Evolutionary conservation across 2,329 filamentous ascomycete genomes (phyloP).

Genomic region (Paecilomyces variotii): DNA sequence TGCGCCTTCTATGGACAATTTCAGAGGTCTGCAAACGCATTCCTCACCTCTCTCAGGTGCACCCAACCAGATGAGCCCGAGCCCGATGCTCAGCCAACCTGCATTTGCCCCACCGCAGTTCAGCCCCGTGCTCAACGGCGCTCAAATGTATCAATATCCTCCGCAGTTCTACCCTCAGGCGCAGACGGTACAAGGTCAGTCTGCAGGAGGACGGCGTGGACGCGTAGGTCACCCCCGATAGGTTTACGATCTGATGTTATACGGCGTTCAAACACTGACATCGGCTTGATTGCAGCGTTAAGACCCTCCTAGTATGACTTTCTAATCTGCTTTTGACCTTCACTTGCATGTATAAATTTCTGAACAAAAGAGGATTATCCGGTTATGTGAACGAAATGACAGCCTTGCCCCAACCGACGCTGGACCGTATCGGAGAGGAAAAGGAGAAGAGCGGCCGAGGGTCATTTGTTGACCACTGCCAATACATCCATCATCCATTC

Average conservation of each 20-base stretch:
- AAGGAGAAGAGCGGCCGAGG: conserved; percentile 11
- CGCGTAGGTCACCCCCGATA: conserved; percentile 37
- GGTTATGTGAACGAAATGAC: conserved; percentile 25
- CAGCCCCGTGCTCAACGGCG: conserved; percentile 35
- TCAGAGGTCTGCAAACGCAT: conserved; percentile 34
- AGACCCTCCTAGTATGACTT: conserved; percentile 18
- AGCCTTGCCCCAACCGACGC: conserved; percentile 28
- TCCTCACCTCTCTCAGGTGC: conserved; percentile 27
- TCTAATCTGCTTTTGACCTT: conserved; percentile 22
- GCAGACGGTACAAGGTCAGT: conserved; percentile 36
- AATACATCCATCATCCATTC: not conserved
- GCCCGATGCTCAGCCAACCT: conserved; percentile 42
- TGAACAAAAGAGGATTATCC: conserved; percentile 24
- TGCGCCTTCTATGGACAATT: conserved; percentile 32
- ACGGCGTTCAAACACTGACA: conserved; percentile 9
- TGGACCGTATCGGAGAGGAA: conserved; percentile 31
- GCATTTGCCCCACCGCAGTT: conserved; percentile 38
- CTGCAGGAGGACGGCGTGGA: conserved; percentile 45
- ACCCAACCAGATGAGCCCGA: conserved; percentile 28
- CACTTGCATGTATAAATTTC: conserved; percentile 30
- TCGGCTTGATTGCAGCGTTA: conserved; percentile 18
- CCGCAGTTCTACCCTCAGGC: conserved; percentile 42
- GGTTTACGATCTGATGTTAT: conserved; percentile 1
- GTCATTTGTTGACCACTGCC: not conserved
- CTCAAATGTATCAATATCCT: conserved; percentile 46